These are phyloP conservation scores for Camellia oleifera DNA, from an alignment of 179 eudicot genomes.

Conservation along the genomic window DNA sequence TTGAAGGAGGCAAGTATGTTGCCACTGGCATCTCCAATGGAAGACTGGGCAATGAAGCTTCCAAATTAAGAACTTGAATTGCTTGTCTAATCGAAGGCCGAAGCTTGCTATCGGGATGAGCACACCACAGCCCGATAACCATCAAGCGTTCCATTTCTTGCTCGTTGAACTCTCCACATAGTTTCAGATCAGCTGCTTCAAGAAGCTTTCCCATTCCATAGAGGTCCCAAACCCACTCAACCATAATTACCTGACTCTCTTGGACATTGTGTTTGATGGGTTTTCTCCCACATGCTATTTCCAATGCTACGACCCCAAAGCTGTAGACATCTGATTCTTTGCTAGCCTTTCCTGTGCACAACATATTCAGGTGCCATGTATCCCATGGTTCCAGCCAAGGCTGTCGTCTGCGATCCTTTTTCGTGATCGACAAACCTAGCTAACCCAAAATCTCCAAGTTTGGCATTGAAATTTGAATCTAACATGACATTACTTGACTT, in stretches of 20 bases:
- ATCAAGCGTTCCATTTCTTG: constrained; percentile 18
- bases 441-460: constrained; percentile 27
- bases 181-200: constrained; percentile 16
- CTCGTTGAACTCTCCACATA: neutral
- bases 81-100: constrained; percentile 23
- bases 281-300: constrained; percentile 27
- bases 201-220: constrained; percentile 16
- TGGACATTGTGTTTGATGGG: neutral
- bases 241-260: neutral
- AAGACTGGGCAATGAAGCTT: constrained; percentile 11
- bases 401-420: constrained; percentile 19
- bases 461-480: constrained; percentile 24
- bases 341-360: constrained; percentile 19
- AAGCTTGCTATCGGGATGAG: constrained; percentile 16
- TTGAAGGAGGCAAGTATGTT: neutral
- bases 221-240: constrained; percentile 23
- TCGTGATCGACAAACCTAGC: constrained; percentile 26
- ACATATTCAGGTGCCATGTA: constrained; percentile 26
- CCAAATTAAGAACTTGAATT: constrained; percentile 19
- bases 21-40: constrained; percentile 17
- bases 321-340: constrained; percentile 26
- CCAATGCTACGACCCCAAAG: constrained; percentile 23
- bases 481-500: constrained; percentile 27
- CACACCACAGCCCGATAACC: constrained; percentile 32
- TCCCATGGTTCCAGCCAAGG: constrained; percentile 25